Percentiles rank a stretch among this genome's conserved stretches.
These are phyloP conservation scores for Neodidymelliopsis sp. DNA, from an alignment of 2,329 filamentous ascomycete genomes.

Conservation along the genomic window DNA sequence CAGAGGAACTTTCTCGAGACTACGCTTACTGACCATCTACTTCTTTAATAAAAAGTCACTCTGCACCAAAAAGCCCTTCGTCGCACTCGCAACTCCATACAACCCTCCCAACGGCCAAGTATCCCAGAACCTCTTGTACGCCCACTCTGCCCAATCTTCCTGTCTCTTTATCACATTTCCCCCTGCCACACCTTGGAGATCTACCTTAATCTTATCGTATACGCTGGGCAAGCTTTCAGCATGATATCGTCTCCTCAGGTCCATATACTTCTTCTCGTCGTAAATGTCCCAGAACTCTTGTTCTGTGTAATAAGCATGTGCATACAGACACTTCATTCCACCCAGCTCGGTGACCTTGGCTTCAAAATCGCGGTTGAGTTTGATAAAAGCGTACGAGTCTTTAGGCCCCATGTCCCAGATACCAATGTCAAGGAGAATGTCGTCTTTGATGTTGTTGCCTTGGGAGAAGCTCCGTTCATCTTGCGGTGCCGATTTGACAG, in stretches of 20 bases:
- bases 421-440: conserved; percentile 56
- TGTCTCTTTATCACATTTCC: conserved; percentile 9
- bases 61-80: conserved; percentile 41
- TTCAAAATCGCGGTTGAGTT: conserved; percentile 76
- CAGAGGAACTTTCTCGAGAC: no score
- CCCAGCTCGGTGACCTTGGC: conserved; percentile 71
- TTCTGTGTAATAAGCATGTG: conserved; percentile 81
- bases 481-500: conserved; percentile 47
- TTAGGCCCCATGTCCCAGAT: conserved; percentile 80
- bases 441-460: conserved; percentile 37
- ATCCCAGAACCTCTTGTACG: conserved; percentile 37
- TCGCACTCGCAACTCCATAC: conserved; percentile 50
- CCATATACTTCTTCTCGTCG: conserved; percentile 67
- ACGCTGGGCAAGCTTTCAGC: conserved; percentile 70
- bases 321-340: conserved; percentile 88
- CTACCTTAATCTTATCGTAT: conserved; percentile 69
- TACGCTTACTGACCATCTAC: conserved; percentile 4
- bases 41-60: conserved; percentile 47
- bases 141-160: conserved; percentile 41
- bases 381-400: conserved; percentile 65
- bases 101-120: conserved; percentile 50
- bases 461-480: conserved; percentile 41
- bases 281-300: conserved; percentile 75
- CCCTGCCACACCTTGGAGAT: conserved; percentile 48
- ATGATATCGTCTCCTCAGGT: conserved; percentile 68